Conservation (phyloP, 805 yeast species). For the Candida nemodendra region DNA sequence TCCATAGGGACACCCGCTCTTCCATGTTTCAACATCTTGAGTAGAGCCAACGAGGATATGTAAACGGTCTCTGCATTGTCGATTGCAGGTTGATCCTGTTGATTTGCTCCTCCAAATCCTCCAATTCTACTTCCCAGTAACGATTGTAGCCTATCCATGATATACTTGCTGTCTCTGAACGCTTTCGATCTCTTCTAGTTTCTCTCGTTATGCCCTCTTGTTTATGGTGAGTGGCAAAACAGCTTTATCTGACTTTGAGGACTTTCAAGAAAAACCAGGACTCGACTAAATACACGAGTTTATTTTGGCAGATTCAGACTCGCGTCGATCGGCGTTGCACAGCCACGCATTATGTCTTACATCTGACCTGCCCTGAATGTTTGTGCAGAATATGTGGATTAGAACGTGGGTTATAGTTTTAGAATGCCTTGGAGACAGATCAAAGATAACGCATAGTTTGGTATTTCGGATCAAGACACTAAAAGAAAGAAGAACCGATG, state of each 20-base stretch:
- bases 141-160: conserved; percentile 34
- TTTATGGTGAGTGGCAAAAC: background rate
- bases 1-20: conserved; percentile 83
- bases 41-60: conserved; percentile 89
- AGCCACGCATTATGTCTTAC: no score
- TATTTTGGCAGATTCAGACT: background rate
- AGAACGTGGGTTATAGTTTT: no score
- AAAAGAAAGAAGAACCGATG: no score
- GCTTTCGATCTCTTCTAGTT: no score
- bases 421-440: no score
- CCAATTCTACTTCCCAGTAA: conserved; percentile 34
- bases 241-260: background rate
- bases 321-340: background rate
- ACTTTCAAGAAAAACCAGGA: no score
- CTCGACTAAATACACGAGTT: background rate
- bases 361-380: no score
- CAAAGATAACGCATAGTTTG: no score
- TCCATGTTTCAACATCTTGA: conserved; percentile 97
- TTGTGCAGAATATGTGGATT: no score
- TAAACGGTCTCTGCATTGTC: conserved; percentile 97
- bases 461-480: no score
- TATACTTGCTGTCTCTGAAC: background rate
- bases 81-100: conserved; percentile 71
- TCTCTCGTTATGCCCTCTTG: no score
- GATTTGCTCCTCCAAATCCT: conserved; percentile 31